A percentile compares a stretch with the other conserved stretches of the same genome.
Conservation (phyloP, 169 alveolate genomes). For the Eimeria sp. region DNA sequence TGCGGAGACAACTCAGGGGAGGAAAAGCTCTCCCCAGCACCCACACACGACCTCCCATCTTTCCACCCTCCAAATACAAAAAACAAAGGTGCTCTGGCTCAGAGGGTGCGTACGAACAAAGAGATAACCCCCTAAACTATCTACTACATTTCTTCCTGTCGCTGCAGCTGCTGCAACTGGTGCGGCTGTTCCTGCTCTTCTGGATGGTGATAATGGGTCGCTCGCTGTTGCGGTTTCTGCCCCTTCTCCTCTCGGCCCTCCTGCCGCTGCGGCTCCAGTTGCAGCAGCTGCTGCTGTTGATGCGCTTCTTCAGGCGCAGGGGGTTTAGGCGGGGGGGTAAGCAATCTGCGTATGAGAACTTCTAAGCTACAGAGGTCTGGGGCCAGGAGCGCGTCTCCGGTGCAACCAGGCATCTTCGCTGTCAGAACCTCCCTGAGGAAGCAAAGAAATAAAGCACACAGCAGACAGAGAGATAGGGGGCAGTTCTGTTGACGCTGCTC, state of each 20-base stretch:
- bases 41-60: neutral
- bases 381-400: constrained; percentile 40
- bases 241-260: neutral
- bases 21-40: neutral
- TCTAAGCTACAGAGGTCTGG: constrained; percentile 68
- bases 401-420: constrained; percentile 37
- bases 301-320: constrained; percentile 13
- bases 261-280: constrained; percentile 47
- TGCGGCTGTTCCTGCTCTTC: neutral
- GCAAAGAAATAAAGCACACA: too few species aligned
- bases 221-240: neutral
- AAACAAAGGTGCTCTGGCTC: neutral
- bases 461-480: neutral
- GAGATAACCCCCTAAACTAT: neutral
- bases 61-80: neutral
- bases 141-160: constrained; percentile 53
- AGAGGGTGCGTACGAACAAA: neutral
- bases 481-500: neutral
- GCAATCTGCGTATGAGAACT: constrained; percentile 31
- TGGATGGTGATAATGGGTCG: neutral
- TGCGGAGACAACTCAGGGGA: neutral
- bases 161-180: constrained; percentile 38
- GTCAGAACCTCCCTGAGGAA: constrained; percentile 4
- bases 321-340: constrained; percentile 28
- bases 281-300: constrained; percentile 33